Conservation (phyloP, 2,329 filamentous ascomycete genomes). For the Colletotrichum coccodes region DNA sequence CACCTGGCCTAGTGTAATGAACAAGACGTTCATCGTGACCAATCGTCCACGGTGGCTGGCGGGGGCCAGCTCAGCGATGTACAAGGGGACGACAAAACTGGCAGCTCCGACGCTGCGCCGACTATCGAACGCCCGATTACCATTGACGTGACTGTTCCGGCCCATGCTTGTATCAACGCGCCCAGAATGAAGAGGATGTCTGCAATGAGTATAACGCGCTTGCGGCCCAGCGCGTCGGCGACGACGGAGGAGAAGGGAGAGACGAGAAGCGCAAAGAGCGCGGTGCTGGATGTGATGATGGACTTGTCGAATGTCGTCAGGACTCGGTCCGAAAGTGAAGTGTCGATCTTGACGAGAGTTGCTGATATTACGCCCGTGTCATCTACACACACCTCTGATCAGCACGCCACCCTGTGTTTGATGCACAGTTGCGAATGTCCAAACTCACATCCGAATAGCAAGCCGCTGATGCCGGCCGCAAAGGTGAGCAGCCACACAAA, state of each 20-base stretch:
- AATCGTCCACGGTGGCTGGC: conserved; percentile 79
- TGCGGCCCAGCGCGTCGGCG: conserved; percentile 70
- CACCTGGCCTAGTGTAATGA: conserved; percentile 89
- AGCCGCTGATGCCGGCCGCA: conserved; percentile 73
- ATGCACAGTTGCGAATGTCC: neutral
- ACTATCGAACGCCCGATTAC: conserved; percentile 75
- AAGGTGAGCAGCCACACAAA: conserved; percentile 72
- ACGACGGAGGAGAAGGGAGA: conserved; percentile 74
- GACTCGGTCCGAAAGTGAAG: conserved; percentile 64
- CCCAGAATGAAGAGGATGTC: conserved; percentile 76
- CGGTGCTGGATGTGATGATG: conserved; percentile 76
- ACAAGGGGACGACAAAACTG: conserved; percentile 86
- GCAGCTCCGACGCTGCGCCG: conserved; percentile 80
- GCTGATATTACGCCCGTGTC: conserved; percentile 77
- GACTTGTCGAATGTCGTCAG: conserved; percentile 75
- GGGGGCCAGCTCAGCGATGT: conserved; percentile 88
- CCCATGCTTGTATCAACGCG: conserved; percentile 71
- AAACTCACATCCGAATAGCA: conserved; percentile 73
- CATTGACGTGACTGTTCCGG: conserved; percentile 70
- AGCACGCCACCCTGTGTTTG: neutral
- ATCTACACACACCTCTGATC: conserved; percentile 50
- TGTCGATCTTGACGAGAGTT: conserved; percentile 72
- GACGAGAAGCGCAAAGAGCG: conserved; percentile 71
- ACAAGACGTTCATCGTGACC: conserved; percentile 83
- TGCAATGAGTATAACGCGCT: conserved; percentile 70